Percentiles rank a stretch among this genome's conserved stretches.
These are phyloP conservation scores for Eurotiales sp. DNA, from an alignment of 2,329 filamentous ascomycete genomes.

Conservation along the genomic window DNA sequence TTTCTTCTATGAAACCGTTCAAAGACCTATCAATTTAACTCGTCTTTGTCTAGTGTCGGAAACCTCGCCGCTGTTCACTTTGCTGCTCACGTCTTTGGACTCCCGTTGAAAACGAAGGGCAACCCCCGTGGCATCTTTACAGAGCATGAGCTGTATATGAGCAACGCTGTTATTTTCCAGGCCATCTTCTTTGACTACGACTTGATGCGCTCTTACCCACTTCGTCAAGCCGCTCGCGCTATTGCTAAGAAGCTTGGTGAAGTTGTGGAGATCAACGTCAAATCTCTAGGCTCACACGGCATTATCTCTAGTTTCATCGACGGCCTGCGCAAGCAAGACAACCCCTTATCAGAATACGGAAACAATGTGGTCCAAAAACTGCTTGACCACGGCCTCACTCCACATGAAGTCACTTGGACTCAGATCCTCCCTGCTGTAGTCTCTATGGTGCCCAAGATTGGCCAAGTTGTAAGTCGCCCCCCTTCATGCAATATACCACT, in stretches of 20 bases:
- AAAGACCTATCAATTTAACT: not conserved
- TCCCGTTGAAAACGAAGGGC: conserved; percentile 53
- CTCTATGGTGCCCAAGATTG: conserved; percentile 67
- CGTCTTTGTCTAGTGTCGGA: conserved; percentile 34
- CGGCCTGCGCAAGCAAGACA: conserved; percentile 49
- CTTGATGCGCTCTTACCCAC: conserved; percentile 61
- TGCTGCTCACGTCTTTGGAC: conserved; percentile 51
- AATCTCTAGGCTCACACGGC: conserved; percentile 54
- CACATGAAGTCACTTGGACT: conserved; percentile 65
- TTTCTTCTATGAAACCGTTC: not conserved
- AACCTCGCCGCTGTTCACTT: conserved; percentile 56
- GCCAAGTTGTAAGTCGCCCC: conserved; percentile 55
- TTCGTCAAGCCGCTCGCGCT: conserved; percentile 56
- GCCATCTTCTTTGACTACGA: conserved; percentile 66
- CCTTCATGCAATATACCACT: conserved; percentile 22
- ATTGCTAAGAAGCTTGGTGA: conserved; percentile 58
- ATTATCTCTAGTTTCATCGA: conserved; percentile 53
- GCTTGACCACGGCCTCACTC: conserved; percentile 58
- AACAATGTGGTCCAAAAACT: conserved; percentile 62
- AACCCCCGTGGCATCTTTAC: conserved; percentile 52
- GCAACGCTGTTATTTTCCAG: conserved; percentile 63
- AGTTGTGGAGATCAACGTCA: conserved; percentile 63
- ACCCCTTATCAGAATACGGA: conserved; percentile 61
- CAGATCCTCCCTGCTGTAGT: conserved; percentile 66
- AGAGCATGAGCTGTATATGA: conserved; percentile 56